Evolutionary conservation across 139 green algal genomes (phyloP).

Genomic region (Chlorella sp.): DNA sequence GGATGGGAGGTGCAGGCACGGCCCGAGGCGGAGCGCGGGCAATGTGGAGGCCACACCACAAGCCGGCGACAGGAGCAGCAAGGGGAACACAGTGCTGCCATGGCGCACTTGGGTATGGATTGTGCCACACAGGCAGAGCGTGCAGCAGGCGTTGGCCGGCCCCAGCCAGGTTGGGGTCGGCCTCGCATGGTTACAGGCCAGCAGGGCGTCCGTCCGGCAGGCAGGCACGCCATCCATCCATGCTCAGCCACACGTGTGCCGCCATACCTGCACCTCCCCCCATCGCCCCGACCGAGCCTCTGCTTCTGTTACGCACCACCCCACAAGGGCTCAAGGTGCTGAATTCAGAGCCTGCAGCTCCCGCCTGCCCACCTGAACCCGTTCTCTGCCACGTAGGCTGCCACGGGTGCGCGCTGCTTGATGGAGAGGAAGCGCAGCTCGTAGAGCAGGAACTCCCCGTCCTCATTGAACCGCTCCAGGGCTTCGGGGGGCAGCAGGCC

Average conservation of each 20-base stretch:
- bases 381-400: conserved; percentile 60
- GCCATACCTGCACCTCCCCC: too few species aligned
- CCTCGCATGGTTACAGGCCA: not conserved
- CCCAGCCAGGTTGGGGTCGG: too few species aligned
- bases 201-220: not conserved
- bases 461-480: conserved; percentile 64
- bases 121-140: too few species aligned
- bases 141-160: too few species aligned
- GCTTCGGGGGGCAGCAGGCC: conserved; percentile 34
- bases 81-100: too few species aligned
- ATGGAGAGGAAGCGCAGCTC: conserved; percentile 73
- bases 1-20: too few species aligned
- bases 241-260: not conserved
- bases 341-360: not conserved
- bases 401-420: conserved; percentile 29
- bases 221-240: not conserved
- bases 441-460: conserved; percentile 67
- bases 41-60: not conserved
- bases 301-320: not conserved
- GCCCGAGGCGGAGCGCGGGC: not conserved
- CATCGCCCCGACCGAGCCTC: too few species aligned
- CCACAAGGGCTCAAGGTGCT: too few species aligned
- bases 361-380: conserved; percentile 4
- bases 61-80: too few species aligned
- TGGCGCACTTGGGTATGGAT: too few species aligned